Evolutionary conservation across 2,329 filamentous ascomycete species (phyloP).

Genomic region (Metarhizium anisopliae): DNA sequence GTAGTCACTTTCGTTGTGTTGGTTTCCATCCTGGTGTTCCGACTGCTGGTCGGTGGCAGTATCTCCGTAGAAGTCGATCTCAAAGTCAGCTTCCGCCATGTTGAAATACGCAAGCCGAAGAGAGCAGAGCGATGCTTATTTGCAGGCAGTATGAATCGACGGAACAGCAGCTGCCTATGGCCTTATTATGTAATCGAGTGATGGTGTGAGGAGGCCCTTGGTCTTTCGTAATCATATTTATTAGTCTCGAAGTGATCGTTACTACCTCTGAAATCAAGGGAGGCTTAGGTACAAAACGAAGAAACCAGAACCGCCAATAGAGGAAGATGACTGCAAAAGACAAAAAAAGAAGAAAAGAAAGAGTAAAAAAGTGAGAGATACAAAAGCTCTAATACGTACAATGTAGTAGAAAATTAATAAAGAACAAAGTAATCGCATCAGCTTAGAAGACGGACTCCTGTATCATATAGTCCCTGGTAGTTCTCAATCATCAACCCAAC

Average conservation of each 20-base stretch:
- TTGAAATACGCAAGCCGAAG: conserved; percentile 11
- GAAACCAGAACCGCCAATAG: neutral
- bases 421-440: conserved; percentile 5
- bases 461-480: conserved; percentile 3
- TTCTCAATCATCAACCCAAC: conserved; percentile 6
- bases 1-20: conserved; percentile 21
- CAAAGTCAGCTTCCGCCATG: conserved; percentile 64
- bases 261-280: neutral
- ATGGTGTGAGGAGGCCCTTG: neutral
- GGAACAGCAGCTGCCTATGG: neutral
- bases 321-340: conserved; percentile 15
- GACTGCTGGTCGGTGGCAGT: conserved; percentile 35
- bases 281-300: conserved; percentile 3
- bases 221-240: neutral
- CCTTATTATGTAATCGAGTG: neutral
- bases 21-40: conserved; percentile 22
- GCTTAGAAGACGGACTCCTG: conserved; percentile 3
- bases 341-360: conserved; percentile 21
- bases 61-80: conserved; percentile 65
- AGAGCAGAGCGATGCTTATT: neutral
- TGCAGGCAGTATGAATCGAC: neutral
- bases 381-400: conserved; percentile 47
- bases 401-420: conserved; percentile 1
- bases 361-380: conserved; percentile 23
- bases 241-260: conserved; percentile 1